Base-by-base conservation (phyloP, 148 eudicot species). In the Dianthus caryophyllus region DNA sequence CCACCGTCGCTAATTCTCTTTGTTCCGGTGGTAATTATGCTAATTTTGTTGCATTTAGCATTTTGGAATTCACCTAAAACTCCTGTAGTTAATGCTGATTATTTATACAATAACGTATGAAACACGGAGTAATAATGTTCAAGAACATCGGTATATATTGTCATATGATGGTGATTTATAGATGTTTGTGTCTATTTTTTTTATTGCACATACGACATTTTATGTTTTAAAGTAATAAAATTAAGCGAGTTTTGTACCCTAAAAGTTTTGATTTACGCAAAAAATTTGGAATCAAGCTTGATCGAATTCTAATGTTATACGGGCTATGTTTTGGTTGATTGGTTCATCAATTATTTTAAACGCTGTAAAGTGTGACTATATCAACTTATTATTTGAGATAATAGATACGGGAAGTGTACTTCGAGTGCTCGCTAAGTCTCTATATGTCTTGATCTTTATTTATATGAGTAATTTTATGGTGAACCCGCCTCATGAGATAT, bases 11-110 rank as follows among this genome's bases (percentile, higher is more conserved):
- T 75, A 70, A 38, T 75, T 2, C 73, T 75, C 22, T 69, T 75
- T 69, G 41, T 75, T 64, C 78, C 78, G 59, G 78, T 75, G 25
- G 31, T 69, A 18, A 75, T 75, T 1, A 75, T 75, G 78, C 69
- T 64, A 47, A 11, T 69, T 24, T 69, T 75, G 65, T 56, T 75
- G 36, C 78, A 69, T 56, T 56, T 75, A n/a, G 78, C 78, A 24
- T 69, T 69, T 13, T 48, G 60, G 58, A 14, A 59, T 51, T 33
- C 78, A 0, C 53, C 73, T 21, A 33, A 64, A 9, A n/a, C 59
- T 53, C 73, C 78, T 12, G 12, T 27, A 2, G 11, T 24, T n/a
- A 39, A 20, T 41, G 57, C 38, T 72, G 51, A 51, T 71, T 25
- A 50, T 50, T n/a, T n/a, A n/a, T 44, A 54, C 36, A 18, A 10